phyloP scores from a whole-genome alignment of 108 stramenopile species.

The Pseudonitzschia multistriata region DNA sequence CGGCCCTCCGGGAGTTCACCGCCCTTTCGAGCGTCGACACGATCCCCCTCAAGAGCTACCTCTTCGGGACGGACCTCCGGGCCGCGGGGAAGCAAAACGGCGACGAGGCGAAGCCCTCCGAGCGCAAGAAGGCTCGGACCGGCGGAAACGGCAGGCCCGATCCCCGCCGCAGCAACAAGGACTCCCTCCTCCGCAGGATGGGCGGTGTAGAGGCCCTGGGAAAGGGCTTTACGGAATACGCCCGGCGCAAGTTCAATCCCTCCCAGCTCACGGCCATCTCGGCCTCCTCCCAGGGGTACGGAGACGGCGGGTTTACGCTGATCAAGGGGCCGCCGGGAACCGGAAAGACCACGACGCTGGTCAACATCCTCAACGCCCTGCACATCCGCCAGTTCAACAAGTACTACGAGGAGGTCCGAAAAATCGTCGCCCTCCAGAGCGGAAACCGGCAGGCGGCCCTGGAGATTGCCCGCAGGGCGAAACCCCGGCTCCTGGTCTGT shows the following conservation, averaged over 20 bases:
- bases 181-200: constrained; percentile 51
- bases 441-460: constrained; percentile 50
- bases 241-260: constrained; percentile 70
- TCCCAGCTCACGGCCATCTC: constrained; percentile 81
- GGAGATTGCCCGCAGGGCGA: constrained; percentile 58
- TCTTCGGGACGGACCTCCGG: constrained; percentile 53
- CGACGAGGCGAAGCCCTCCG: neutral
- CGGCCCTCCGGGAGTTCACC: constrained; percentile 78
- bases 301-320: constrained; percentile 82
- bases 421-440: constrained; percentile 49
- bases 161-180: constrained; percentile 24
- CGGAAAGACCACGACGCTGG: constrained; percentile 92
- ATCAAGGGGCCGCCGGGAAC: constrained; percentile 71
- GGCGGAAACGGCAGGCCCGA: neutral
- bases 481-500: constrained; percentile 86
- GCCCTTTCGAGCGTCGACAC: constrained; percentile 69
- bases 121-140: neutral
- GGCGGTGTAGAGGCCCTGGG: constrained; percentile 71
- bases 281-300: constrained; percentile 72
- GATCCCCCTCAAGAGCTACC: constrained; percentile 61
- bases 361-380: constrained; percentile 89
- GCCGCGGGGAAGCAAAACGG: neutral
- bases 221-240: constrained; percentile 77
- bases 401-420: constrained; percentile 75
- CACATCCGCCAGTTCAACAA: constrained; percentile 90